Conservation (phyloP, 495 filamentous ascomycete genomes). For the Amphirosellinia nigrospora region DNA sequence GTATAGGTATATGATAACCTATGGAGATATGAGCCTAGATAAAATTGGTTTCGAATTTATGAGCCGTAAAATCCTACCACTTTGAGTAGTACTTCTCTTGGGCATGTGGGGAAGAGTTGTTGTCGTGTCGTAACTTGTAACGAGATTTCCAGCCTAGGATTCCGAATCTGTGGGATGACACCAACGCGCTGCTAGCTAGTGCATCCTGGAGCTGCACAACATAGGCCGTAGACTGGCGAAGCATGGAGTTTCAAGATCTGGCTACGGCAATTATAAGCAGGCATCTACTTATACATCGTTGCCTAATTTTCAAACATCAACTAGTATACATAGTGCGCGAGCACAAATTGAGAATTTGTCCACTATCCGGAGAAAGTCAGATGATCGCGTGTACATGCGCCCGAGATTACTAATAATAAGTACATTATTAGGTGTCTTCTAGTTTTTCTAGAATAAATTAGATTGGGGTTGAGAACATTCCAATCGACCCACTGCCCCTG, state of each 20-base stretch:
- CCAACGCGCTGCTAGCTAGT: constrained; percentile 15
- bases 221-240: constrained; percentile 12
- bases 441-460: constrained; percentile 20
- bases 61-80: background rate
- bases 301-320: background rate
- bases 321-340: constrained; percentile 22
- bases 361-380: constrained; percentile 22
- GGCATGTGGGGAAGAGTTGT: background rate
- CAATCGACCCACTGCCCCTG: constrained; percentile 7
- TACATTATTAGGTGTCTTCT: background rate
- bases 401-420: constrained; percentile 22
- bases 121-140: background rate
- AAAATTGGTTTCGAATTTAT: background rate
- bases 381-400: constrained; percentile 27
- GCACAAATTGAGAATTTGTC: background rate
- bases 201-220: constrained; percentile 20
- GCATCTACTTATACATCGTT: constrained; percentile 14
- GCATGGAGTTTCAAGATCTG: constrained; percentile 11
- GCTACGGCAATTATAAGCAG: constrained; percentile 15
- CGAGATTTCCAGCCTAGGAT: background rate
- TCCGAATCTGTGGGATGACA: constrained; percentile 3
- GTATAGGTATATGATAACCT: background rate
- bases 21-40: background rate
- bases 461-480: constrained; percentile 3
- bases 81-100: background rate